Percentiles rank a stretch among this genome's conserved stretches.
Evolutionary conservation across 768 basidiomycete species (phyloP).

Genomic region (Russula griseocarnosa): DNA sequence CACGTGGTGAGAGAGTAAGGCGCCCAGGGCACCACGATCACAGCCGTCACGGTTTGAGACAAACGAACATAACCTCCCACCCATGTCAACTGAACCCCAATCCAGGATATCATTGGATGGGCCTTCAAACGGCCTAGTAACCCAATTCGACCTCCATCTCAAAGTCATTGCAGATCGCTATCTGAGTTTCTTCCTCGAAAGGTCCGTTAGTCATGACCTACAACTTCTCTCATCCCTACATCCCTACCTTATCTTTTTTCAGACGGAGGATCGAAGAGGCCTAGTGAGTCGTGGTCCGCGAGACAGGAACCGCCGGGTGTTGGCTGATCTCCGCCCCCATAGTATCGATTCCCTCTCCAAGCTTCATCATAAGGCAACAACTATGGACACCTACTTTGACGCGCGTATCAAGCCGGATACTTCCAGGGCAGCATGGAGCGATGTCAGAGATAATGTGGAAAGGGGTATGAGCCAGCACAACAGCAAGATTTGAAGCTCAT

Average conservation of each 20-base stretch:
- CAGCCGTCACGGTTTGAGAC: background rate
- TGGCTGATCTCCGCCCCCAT: background rate
- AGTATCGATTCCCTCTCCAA: slow-evolving; percentile 73
- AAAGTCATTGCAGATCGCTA: slow-evolving; percentile 70
- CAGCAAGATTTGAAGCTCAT: background rate
- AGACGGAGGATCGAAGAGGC: slow-evolving; percentile 82
- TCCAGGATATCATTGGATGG: slow-evolving; percentile 21
- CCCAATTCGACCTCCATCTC: slow-evolving; percentile 70
- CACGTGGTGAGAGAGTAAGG: slow-evolving; percentile 12
- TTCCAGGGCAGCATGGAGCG: slow-evolving; percentile 71
- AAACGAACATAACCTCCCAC: slow-evolving; percentile 5
- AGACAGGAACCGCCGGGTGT: slow-evolving; percentile 10
- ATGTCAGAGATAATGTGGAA: slow-evolving; percentile 81
- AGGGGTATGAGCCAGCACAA: slow-evolving; percentile 46
- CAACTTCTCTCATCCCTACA: slow-evolving; percentile 17
- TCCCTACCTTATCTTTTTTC: slow-evolving; percentile 22
- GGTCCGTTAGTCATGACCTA: slow-evolving; percentile 44
- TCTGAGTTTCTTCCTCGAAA: slow-evolving; percentile 79
- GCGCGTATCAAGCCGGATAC: slow-evolving; percentile 64
- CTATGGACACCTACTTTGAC: slow-evolving; percentile 67
- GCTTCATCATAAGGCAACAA: slow-evolving; percentile 66
- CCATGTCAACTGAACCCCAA: slow-evolving; percentile 21
- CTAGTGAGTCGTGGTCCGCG: slow-evolving; percentile 52
- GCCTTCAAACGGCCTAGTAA: slow-evolving; percentile 46
- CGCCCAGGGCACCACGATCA: background rate